phyloP scores from a whole-genome alignment of 176 grass and related monocot genomes.

The Eragrostis curvula region DNA sequence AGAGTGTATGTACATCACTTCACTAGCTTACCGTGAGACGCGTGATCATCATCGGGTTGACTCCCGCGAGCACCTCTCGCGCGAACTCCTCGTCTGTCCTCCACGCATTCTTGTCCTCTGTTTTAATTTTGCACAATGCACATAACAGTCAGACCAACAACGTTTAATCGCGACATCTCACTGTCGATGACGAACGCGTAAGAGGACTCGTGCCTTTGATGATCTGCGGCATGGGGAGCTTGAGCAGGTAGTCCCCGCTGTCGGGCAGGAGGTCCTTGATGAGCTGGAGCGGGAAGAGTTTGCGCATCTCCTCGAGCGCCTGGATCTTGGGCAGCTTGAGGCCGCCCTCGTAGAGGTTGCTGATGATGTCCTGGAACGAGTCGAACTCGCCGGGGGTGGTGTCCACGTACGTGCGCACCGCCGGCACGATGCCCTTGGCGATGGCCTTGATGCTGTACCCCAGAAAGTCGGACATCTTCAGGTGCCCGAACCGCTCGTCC shows the following conservation, averaged over 20 bases:
- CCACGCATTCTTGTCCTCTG: slow-evolving; percentile 68
- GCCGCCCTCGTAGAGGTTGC: slow-evolving; percentile 59
- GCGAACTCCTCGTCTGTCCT: slow-evolving; percentile 87
- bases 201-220: slow-evolving; percentile 44
- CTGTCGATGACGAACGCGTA: background rate
- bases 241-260: slow-evolving; percentile 54
- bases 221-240: slow-evolving; percentile 61
- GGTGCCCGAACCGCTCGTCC: slow-evolving; percentile 72
- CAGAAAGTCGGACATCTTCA: slow-evolving; percentile 72
- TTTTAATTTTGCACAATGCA: background rate
- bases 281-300: slow-evolving; percentile 57
- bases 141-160: background rate
- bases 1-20: too few relatives aligned
- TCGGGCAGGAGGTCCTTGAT: slow-evolving; percentile 61
- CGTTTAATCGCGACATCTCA: background rate
- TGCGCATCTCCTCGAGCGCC: slow-evolving; percentile 50
- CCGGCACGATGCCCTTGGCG: slow-evolving; percentile 47
- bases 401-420: slow-evolving; percentile 52
- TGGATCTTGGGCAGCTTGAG: slow-evolving; percentile 53
- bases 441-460: slow-evolving; percentile 62
- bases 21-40: slow-evolving; percentile 51
- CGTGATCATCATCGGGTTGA: slow-evolving; percentile 75
- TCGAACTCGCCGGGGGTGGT: slow-evolving; percentile 56
- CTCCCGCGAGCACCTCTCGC: slow-evolving; percentile 87
- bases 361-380: slow-evolving; percentile 58